phyloP scores from a whole-genome alignment of 306 rosid genomes.

The Pueraria montana region DNA sequence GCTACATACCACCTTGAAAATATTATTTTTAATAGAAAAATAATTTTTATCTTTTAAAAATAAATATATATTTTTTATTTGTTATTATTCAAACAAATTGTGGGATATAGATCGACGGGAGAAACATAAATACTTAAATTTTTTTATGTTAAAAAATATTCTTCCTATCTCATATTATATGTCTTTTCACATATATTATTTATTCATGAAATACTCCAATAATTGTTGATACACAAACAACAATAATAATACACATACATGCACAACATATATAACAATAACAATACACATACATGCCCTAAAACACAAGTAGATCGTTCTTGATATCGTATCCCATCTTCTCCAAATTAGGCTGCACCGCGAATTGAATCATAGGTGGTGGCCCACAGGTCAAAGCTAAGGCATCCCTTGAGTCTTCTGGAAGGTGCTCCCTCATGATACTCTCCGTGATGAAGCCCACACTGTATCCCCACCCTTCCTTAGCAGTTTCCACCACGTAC shows the following conservation, averaged over 20 bases:
- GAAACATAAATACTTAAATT: too few relatives aligned
- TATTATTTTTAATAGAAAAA: too few relatives aligned
- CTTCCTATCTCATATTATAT: too few relatives aligned
- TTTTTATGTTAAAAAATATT: too few relatives aligned
- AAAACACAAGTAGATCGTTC: conserved; percentile 70
- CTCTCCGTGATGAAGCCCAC: conserved; percentile 70
- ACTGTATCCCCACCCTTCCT: conserved; percentile 81
- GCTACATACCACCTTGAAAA: too few relatives aligned
- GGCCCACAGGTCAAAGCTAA: conserved; percentile 88
- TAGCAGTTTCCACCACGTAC: conserved; percentile 72
- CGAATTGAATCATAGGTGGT: conserved; percentile 84
- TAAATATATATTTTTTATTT: too few relatives aligned
- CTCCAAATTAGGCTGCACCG: conserved; percentile 81
- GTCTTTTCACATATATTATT: too few relatives aligned
- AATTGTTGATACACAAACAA: not conserved
- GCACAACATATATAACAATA: not conserved
- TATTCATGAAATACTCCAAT: not conserved
- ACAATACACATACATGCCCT: not conserved
- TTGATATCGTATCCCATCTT: conserved; percentile 75
- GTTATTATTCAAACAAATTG: too few relatives aligned
- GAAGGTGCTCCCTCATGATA: conserved; percentile 75
- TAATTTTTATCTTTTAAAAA: too few relatives aligned
- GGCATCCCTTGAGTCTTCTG: conserved; percentile 53
- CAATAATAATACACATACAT: not conserved
- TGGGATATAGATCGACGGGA: too few relatives aligned